Evolutionary conservation across 2,329 filamentous ascomycete genomes (phyloP), one percentile per base, ranked within the genome.

Genomic region (Alternaria sp.): DNA sequence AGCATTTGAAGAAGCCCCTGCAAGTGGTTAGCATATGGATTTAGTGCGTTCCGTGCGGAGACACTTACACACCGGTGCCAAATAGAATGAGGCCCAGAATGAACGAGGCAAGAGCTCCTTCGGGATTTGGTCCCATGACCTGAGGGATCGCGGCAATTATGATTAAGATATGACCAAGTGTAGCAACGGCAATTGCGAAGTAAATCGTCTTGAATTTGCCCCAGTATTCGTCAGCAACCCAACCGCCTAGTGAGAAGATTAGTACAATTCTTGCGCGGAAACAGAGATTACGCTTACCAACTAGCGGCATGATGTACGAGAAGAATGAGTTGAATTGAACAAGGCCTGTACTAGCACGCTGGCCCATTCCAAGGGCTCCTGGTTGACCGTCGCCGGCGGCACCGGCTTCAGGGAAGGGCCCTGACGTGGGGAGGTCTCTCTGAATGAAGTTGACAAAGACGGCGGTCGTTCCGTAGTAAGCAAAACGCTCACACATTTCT

Each of bases 131-230:
- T 5, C 54, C 65, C 26, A 81, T 76, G 3, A 80, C 69, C 65
- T 84, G 84, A 43, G 87, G 87, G 0, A 83, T 78, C 0, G 85
- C 81, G 0, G 86, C 86, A 0, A 83, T 79, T 70, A 86, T 83
- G 56, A 88, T 78, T 58, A 88, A 80, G 53, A 87, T 69, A 59
- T 87, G 81, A 63, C 86, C 87, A 21, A 82, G 65, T 37, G 89
- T 83, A 77, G 90, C 90, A 65, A 90, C 78, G 30, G 80, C 68
- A 58, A 84, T 84, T 71, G 88, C 88, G 61, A 83, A 69, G 41
- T 86, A 77, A 43, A 89, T 86, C 1, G 87, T 87, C 70, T 85
- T 87, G 75, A 87, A 88, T 69, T 87, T 86, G 47, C 87, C 87
- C 46, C 87, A 79, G 74, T 87, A 87, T 43, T 86, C 83, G 71